A percentile compares a stretch with the other conserved stretches of the same genome.
These are phyloP conservation scores for Chaetomiaceae sp. DNA, from an alignment of 2,329 filamentous ascomycete genomes.

Conservation along the genomic window DNA sequence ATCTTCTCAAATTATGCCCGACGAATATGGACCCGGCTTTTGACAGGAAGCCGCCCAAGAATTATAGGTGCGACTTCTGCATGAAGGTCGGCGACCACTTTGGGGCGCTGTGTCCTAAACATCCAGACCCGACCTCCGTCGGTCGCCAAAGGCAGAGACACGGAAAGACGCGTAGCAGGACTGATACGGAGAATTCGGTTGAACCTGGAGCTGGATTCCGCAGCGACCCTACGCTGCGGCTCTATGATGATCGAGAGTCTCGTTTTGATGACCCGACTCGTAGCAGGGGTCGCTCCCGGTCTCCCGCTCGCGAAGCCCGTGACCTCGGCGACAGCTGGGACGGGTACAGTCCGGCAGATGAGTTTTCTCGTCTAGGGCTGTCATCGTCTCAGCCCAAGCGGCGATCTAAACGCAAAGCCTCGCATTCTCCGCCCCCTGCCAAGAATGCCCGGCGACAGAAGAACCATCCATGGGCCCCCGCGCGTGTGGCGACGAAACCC, in stretches of 20 bases:
- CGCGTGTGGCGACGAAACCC: neutral
- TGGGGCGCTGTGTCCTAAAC: conserved; percentile 35
- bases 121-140: conserved; percentile 32
- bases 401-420: neutral
- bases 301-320: neutral
- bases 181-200: too few species aligned
- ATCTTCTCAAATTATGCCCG: conserved; percentile 37
- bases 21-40: conserved; percentile 40
- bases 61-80: conserved; percentile 37
- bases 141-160: conserved; percentile 29
- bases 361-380: neutral
- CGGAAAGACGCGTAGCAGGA: neutral
- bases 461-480: neutral
- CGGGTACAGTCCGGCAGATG: neutral
- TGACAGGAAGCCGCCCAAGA: conserved; percentile 30
- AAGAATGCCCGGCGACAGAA: neutral
- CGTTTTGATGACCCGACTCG: neutral
- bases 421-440: neutral
- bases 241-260: neutral
- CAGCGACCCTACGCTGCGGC: neutral
- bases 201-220: neutral
- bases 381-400: neutral
- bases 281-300: neutral
- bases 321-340: neutral
- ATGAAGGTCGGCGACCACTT: conserved; percentile 33